Conservation (phyloP, 139 green algal genomes). For the Volvox africanus region DNA sequence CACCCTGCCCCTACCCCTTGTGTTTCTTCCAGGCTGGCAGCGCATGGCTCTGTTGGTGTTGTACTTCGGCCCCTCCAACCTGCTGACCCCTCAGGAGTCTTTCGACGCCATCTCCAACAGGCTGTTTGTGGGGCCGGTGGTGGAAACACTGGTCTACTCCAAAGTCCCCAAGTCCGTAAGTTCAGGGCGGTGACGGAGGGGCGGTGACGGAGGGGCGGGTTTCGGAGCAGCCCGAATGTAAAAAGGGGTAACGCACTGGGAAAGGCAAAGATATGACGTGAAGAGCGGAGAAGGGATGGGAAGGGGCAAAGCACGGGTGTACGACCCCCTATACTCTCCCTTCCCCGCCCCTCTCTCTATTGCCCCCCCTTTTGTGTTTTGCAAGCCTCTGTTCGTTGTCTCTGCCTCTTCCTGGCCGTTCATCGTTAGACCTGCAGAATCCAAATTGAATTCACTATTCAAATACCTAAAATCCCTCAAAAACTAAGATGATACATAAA, state of each 20-base stretch:
- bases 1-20: background rate
- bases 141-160: slow-evolving; percentile 91
- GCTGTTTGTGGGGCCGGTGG: slow-evolving; percentile 91
- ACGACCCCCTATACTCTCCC: no score
- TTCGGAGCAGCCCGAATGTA: no score
- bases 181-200: background rate
- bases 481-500: no score
- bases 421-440: no score
- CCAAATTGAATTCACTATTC: no score
- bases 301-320: no score
- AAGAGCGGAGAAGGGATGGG: background rate
- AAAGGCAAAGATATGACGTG: no score
- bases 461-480: no score
- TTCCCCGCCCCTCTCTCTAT: background rate
- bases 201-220: background rate
- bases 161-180: slow-evolving; percentile 73
- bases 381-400: no score
- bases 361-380: no score
- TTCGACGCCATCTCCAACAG: slow-evolving; percentile 80
- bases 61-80: slow-evolving; percentile 83
- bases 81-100: slow-evolving; percentile 49
- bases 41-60: slow-evolving; percentile 94
- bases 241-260: no score
- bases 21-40: slow-evolving; percentile 78
- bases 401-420: no score